Evolutionary conservation across 2,329 filamentous ascomycete genomes (phyloP), one percentile per base, ranked within the genome.

Genomic region (Cytospora piceicola): DNA sequence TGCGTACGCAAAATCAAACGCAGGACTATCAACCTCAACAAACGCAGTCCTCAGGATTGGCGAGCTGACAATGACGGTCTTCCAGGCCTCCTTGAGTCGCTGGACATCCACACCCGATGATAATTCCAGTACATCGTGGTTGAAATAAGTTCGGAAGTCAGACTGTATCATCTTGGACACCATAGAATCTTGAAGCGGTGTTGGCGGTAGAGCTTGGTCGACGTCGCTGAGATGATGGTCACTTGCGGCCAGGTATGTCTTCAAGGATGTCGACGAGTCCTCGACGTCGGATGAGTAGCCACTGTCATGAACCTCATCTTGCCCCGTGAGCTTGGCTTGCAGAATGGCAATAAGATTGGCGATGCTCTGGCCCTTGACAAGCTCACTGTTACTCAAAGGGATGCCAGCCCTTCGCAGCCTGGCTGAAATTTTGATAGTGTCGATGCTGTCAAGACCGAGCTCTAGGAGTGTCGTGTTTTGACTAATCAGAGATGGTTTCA

Each of bases 401-500:
- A 95, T 78, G 0, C 83, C 84, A 5, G 77, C 76, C 54, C 83
- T 85, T 69, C 85, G 90, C 2, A 97, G 80, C 61, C 88, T 84
- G 0, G 92, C 88, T 0, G 91, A 90, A 0, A 97, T 79, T 71
- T 93, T 96, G 75, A 97, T 94, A 1, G 90, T 86, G 75, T 97
- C 94, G 65, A 97, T 96, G 72, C 94, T 97, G 79, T 97, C 94
- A 8, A 97, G 83, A 0, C 94, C 94, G 36, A 97, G 83, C 70
- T 94, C 88, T 49, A 96, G 88, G 14, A 97, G 86, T 0, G 90
- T 90, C 0, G 86, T 87, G 8, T 80, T 76, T 60, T 85, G 83
- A 1, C 78, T 75, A 46, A 97, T 79, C 0, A 82, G 77, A 1
- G 81, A 74, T 3, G 77, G 73, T 0, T 83, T 73, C 0, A 88